These are phyloP conservation scores for Paramecium sonneborni DNA, from an alignment of 73 alveolate genomes.

Conservation along the genomic window DNA sequence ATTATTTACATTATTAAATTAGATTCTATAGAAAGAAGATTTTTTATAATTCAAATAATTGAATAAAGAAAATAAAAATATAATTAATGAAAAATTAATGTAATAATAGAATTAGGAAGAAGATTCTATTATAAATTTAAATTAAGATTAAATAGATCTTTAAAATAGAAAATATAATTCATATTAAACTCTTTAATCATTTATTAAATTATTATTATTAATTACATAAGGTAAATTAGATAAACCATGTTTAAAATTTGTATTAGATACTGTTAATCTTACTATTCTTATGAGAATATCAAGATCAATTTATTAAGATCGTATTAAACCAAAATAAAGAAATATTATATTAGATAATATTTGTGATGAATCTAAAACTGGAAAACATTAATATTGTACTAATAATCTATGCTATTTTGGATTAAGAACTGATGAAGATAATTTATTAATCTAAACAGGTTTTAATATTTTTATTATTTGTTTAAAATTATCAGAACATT, in stretches of 20 bases:
- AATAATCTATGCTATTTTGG: neutral
- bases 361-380: slow-evolving; percentile 15
- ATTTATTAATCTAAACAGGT: neutral
- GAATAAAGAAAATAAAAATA: neutral
- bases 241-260: neutral
- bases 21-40: neutral
- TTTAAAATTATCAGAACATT: neutral
- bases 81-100: neutral
- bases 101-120: neutral
- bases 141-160: neutral
- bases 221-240: neutral
- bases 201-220: neutral
- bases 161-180: neutral
- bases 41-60: neutral
- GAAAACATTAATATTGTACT: neutral
- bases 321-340: neutral
- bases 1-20: slow-evolving; percentile 11
- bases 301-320: neutral
- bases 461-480: neutral
- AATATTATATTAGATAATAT: slow-evolving; percentile 1
- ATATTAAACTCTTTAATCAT: neutral
- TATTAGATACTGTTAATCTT: neutral
- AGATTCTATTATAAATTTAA: neutral
- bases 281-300: neutral
- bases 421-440: slow-evolving; percentile 28